Evolutionary conservation across 768 basidiomycete species (phyloP).

Genomic region (Tubosaeta brunneosetosa): DNA sequence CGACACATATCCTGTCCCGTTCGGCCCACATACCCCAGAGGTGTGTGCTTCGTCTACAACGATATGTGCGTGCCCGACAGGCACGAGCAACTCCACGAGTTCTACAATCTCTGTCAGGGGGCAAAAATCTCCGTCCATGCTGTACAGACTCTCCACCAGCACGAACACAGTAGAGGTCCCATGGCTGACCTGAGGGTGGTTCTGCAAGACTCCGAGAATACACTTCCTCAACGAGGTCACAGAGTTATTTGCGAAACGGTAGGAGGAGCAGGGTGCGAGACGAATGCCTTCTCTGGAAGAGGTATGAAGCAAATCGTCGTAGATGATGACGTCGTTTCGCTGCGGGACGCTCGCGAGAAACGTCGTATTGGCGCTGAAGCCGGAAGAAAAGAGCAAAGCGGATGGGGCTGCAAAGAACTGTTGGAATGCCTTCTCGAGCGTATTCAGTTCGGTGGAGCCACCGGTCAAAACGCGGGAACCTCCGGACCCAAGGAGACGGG

Average conservation of each 20-base stretch:
- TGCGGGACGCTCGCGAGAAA: conserved; percentile 46
- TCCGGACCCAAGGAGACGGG: conserved; percentile 40
- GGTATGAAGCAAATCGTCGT: conserved; percentile 51
- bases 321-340: conserved; percentile 44
- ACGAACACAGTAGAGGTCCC: conserved; percentile 40
- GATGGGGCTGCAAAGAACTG: conserved; percentile 28
- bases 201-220: conserved; percentile 26
- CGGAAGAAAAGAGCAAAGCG: conserved; percentile 49
- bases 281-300: conserved; percentile 49
- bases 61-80: conserved; percentile 37
- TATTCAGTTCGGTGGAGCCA: conserved; percentile 24
- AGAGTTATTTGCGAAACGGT: conserved; percentile 46
- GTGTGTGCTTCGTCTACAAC: conserved; percentile 58
- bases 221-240: conserved; percentile 28
- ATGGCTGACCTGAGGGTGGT: conserved; percentile 15
- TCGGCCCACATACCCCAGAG: conserved; percentile 46
- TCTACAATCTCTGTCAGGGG: conserved; percentile 36
- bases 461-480: conserved; percentile 46
- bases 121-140: conserved; percentile 57
- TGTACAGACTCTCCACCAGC: conserved; percentile 53
- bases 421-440: conserved; percentile 10
- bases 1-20: conserved; percentile 42
- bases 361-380: conserved; percentile 50
- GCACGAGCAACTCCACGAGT: conserved; percentile 35
- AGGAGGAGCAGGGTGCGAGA: conserved; percentile 27